Conservation (phyloP, 1,139 yeast genomes). For the Wickerhamomyces sp. region DNA sequence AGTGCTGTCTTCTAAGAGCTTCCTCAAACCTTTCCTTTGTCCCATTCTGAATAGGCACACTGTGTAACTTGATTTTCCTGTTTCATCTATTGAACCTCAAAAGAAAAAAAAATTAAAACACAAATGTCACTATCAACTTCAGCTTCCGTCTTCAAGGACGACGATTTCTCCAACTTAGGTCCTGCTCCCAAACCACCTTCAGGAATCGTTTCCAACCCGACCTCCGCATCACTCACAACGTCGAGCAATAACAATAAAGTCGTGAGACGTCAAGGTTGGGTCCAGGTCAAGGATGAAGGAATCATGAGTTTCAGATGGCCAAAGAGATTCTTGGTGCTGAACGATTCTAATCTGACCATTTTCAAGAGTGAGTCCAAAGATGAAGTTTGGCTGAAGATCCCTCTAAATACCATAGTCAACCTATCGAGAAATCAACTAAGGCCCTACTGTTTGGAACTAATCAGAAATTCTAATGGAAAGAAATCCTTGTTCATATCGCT, state of each 20-base stretch:
- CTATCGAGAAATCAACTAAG: constrained; percentile 61
- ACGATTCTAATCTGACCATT: constrained; percentile 70
- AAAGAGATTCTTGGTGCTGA: constrained; percentile 72
- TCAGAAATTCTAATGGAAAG: constrained; percentile 37
- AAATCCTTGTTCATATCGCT: constrained; percentile 72
- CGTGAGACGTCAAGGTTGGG: constrained; percentile 63
- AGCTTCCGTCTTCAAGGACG: constrained; percentile 39
- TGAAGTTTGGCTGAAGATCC: constrained; percentile 43
- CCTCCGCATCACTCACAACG: constrained; percentile 24
- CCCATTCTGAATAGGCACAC: too few relatives aligned
- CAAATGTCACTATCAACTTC: constrained; percentile 40
- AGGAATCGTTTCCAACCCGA: constrained; percentile 21
- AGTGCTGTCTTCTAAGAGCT: too few relatives aligned
- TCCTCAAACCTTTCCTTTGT: too few relatives aligned
- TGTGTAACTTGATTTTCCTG: too few relatives aligned
- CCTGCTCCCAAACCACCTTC: constrained; percentile 40
- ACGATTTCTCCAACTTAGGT: constrained; percentile 37
- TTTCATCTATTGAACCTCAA: too few relatives aligned
- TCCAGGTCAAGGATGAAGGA: constrained; percentile 88
- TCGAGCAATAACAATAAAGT: constrained; percentile 16
- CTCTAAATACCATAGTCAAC: constrained; percentile 49
- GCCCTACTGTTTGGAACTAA: constrained; percentile 74
- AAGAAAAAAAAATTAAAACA: too few relatives aligned
- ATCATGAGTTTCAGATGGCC: constrained; percentile 87
- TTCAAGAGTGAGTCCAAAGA: constrained; percentile 58